Conservation (phyloP, 345 rosid species). For the Isatis tinctoria region DNA sequence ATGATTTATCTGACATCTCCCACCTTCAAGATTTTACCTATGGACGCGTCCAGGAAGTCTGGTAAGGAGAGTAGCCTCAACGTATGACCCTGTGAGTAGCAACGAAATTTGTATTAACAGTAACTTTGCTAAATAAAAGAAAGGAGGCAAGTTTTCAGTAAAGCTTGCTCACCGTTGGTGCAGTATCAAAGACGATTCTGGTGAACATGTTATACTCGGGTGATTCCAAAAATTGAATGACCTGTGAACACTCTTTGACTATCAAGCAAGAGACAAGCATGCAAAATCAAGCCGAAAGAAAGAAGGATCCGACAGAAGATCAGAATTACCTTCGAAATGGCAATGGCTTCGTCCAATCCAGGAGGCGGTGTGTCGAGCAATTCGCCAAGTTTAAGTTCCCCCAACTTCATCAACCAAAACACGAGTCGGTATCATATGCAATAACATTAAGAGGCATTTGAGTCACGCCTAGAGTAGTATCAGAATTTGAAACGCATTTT, state of each 20-base stretch:
- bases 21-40: slow-evolving; percentile 96
- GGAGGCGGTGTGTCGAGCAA: slow-evolving; percentile 98
- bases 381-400: slow-evolving; percentile 90
- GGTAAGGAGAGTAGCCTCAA: slow-evolving; percentile 87
- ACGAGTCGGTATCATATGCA: neutral
- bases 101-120: neutral
- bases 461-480: neutral
- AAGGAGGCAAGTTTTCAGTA: neutral
- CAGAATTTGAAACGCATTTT: neutral
- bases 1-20: neutral
- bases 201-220: slow-evolving; percentile 86
- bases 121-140: neutral
- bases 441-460: neutral
- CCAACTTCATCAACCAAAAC: slow-evolving; percentile 48
- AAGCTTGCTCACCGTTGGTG: slow-evolving; percentile 77
- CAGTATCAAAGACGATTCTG: slow-evolving; percentile 92
- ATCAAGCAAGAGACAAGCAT: slow-evolving; percentile 30
- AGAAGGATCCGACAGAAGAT: slow-evolving; percentile 1
- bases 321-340: slow-evolving; percentile 74
- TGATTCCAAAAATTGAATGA: slow-evolving; percentile 94
- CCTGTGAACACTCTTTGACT: slow-evolving; percentile 42
- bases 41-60: slow-evolving; percentile 92
- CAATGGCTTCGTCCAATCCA: slow-evolving; percentile 97
- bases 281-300: neutral
- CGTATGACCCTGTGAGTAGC: slow-evolving; percentile 73